Evolutionary conservation across 805 yeast genomes (phyloP), one percentile per base, ranked within the genome.

Genomic region (Lachancea sp.): DNA sequence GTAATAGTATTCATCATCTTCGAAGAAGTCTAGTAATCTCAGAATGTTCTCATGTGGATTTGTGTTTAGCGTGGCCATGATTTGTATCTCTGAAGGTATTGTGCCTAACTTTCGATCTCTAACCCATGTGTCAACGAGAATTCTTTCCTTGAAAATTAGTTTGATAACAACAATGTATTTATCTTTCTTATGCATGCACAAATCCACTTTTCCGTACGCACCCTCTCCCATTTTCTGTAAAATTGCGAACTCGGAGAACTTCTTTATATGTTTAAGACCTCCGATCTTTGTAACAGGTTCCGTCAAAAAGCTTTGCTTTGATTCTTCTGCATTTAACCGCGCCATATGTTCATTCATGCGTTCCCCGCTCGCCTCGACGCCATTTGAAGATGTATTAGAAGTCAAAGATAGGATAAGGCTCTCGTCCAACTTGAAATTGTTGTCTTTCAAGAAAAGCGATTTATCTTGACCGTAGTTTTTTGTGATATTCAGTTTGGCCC

Each of bases 71-170:
- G 80, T 78, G 22, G 90, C 80, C 86, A 92, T 80, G 34, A 92
- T 80, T 59, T 88, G 95, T 49, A 92, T 92, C 61, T 92, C 98
- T n/a, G 90, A 80, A 2, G 97, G 97, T 26, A 92, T 83, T 0
- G 96, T 89, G 5, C 98, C 98, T 30, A 92, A 66, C 45, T 74
- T 75, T 19, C 96, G 75, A 61, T 92, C 97, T 41, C 97, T 71
- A 2, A 88, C 95, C 98, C 98, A 92, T 0, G 97, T 88, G 60
- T 92, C 98, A 8, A 92, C 96, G 53, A 92, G 68, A 52, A 92
- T 92, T 43, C 96, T 74, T 51, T 87, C 95, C 55, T 92, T 92
- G 57, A 85, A 83, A 36, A 92, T 92, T 51, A 94, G 79, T 61
- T 92, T 92, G 43, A 89, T 76, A 13, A 92, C 85, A 29, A 87